These are phyloP conservation scores for Ramalina intermedia DNA, from an alignment of 495 filamentous ascomycete species.

Conservation along the genomic window DNA sequence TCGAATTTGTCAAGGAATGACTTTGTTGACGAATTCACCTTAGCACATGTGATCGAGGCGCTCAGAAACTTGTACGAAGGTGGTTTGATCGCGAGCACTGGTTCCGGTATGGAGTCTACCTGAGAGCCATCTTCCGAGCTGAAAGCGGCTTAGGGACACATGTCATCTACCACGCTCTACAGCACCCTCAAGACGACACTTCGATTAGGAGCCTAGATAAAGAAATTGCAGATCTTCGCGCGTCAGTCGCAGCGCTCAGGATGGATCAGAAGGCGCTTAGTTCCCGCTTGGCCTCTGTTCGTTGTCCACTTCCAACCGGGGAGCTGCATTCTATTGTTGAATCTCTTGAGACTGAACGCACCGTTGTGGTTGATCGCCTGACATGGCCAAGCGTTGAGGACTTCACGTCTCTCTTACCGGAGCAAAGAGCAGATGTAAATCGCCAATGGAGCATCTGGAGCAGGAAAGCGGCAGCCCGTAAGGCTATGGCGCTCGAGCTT, in stretches of 20 bases:
- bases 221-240: constrained; percentile 36
- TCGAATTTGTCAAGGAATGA: constrained; percentile 8
- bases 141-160: constrained; percentile 38
- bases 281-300: constrained; percentile 31
- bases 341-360: constrained; percentile 32
- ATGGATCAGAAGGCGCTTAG: constrained; percentile 36
- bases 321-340: constrained; percentile 33
- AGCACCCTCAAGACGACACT: constrained; percentile 31
- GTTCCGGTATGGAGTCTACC: constrained; percentile 29
- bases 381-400: constrained; percentile 23
- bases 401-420: constrained; percentile 27
- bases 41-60: constrained; percentile 45
- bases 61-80: constrained; percentile 49
- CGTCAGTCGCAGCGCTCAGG: constrained; percentile 32
- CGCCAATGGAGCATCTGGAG: constrained; percentile 39
- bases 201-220: constrained; percentile 33
- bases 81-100: constrained; percentile 41
- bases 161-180: constrained; percentile 45
- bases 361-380: constrained; percentile 27
- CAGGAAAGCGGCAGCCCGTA: constrained; percentile 27
- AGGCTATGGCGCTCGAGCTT: constrained; percentile 36
- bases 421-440: constrained; percentile 34
- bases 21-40: constrained; percentile 50
- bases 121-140: not conserved
- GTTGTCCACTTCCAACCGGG: constrained; percentile 34